Base-by-base conservation (phyloP, 2,329 filamentous ascomycete genomes). In the Plenodomus tracheiphilus region DNA sequence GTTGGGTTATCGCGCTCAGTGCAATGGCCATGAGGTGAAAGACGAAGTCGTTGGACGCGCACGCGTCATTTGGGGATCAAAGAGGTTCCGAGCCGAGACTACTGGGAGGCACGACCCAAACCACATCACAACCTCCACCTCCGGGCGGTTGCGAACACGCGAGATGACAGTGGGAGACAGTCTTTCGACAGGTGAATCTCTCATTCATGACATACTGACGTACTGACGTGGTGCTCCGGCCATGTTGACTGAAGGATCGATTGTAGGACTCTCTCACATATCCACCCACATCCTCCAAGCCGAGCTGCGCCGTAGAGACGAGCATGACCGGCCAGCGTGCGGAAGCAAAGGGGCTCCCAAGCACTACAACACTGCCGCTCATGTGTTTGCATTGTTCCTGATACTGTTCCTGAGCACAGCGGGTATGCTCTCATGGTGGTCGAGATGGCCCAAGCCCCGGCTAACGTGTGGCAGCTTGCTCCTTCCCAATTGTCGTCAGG, bases 371-470 rank as follows among this genome's bases (percentile, higher is more conserved):
- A 79, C 80, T 18, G 70, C 76, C 3, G 67, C 81, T 34, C 82
- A 85, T 66, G 79, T 85, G 46, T 75, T 78, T 58, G 82, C 82
- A n/a, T 69, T 85, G 52, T 66, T 83, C 44, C 71, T 84, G 41
- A 83, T 85, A 51, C 74, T 85, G 44, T 64, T 71, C 9, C 69
- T 84, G 61, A 83, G 80, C 53, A 82, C 79, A 41, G 68, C 77
- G 50, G 78, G 80, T 78, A 59, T 37, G 72, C 62, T 30, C 17
- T n/a, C n/a, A n/a, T n/a, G n/a, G 19, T 15, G 20, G 16, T 22
- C 17, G 34, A 13, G n/a, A 15, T 3, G 34, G 22, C 46, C 20
- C 4, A 16, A 35, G 39, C 20, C 36, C n/a, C n/a, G 9, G 57
- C 58, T 67, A 39, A 67, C 47, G 6, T 22, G n/a, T 17, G 13